A percentile compares a stretch with the other conserved stretches of the same genome.
phyloP scores from a whole-genome alignment of 2,329 filamentous ascomycete genomes.

The Huntiella bhutanensis region DNA sequence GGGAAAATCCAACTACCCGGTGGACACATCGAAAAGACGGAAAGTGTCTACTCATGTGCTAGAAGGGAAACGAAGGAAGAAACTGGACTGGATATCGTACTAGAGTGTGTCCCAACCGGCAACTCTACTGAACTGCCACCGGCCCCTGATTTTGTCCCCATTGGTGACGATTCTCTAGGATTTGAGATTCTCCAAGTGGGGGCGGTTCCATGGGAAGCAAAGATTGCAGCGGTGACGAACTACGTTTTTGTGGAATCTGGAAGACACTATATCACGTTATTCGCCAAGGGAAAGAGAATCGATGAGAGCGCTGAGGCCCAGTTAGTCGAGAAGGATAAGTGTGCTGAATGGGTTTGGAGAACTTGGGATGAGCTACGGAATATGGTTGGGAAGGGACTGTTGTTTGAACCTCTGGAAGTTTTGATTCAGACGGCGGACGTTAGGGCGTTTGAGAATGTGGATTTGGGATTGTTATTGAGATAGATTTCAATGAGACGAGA shows the following conservation, averaged over 20 bases:
- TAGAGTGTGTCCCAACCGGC: slow-evolving; percentile 16
- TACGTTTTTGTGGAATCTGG: slow-evolving; percentile 38
- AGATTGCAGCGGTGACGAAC: slow-evolving; percentile 44
- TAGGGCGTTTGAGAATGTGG: slow-evolving; percentile 3
- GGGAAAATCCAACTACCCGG: slow-evolving; percentile 51
- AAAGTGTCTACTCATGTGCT: slow-evolving; percentile 43
- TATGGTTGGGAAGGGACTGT: slow-evolving; percentile 15
- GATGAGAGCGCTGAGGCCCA: slow-evolving; percentile 30
- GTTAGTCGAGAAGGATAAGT: slow-evolving; percentile 31
- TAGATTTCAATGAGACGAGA: too few species aligned
- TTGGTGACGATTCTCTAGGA: neutral
- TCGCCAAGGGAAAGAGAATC: slow-evolving; percentile 34
- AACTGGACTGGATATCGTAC: slow-evolving; percentile 39
- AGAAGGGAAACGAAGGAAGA: slow-evolving; percentile 52
- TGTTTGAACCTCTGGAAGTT: slow-evolving; percentile 6
- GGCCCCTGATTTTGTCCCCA: neutral
- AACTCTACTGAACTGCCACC: neutral
- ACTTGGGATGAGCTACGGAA: slow-evolving; percentile 22
- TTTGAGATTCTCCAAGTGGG: neutral
- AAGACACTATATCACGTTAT: slow-evolving; percentile 61
- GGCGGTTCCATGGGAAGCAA: slow-evolving; percentile 12
- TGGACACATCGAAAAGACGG: slow-evolving; percentile 55
- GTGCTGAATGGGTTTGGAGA: slow-evolving; percentile 30
- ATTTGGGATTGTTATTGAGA: neutral
- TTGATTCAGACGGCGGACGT: slow-evolving; percentile 4